A percentile compares a stretch with the other conserved stretches of the same genome.
Conservation (phyloP, 2,329 filamentous ascomycete genomes). For the Cercospora zeae-maydis region DNA sequence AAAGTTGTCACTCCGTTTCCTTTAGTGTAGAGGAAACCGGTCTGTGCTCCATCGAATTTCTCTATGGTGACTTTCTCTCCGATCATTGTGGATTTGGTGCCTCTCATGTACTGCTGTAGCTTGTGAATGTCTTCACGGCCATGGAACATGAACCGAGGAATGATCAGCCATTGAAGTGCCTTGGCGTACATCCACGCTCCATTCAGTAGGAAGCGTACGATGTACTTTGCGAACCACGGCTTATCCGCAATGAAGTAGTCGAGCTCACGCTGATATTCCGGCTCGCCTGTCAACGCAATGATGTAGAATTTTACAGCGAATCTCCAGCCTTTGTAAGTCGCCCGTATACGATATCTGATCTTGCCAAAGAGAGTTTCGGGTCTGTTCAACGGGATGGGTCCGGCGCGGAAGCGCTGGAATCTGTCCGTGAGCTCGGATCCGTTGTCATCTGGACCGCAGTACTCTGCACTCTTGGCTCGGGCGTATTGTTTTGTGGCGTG, state of each 20-base stretch:
- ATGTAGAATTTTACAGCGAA: slow-evolving; percentile 13
- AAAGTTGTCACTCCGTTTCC: slow-evolving; percentile 19
- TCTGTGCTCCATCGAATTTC: not conserved
- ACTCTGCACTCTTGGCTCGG: not conserved
- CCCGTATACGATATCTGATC: slow-evolving; percentile 9
- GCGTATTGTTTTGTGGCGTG: slow-evolving; percentile 4
- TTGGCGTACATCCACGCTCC: slow-evolving; percentile 13
- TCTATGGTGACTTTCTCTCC: slow-evolving; percentile 6
- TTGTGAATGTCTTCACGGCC: not conserved
- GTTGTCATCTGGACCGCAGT: not conserved
- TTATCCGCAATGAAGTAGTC: slow-evolving; percentile 11
- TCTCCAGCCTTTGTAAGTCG: slow-evolving; percentile 8
- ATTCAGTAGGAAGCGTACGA: slow-evolving; percentile 2
- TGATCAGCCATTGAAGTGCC: slow-evolving; percentile 5
- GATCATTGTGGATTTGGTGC: slow-evolving; percentile 9
- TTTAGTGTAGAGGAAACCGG: slow-evolving; percentile 8
- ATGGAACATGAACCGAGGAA: slow-evolving; percentile 10
- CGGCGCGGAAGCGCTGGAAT: not conserved
- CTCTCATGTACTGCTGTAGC: slow-evolving; percentile 10
- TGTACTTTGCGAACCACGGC: not conserved
- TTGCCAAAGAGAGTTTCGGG: slow-evolving; percentile 1
- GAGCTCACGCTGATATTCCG: slow-evolving; percentile 12
- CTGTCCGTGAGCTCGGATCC: slow-evolving; percentile 2
- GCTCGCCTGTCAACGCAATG: slow-evolving; percentile 10
- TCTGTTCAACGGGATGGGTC: not conserved